These are phyloP conservation scores for Suillus lakei DNA, from an alignment of 768 basidiomycete species.

Conservation along the genomic window DNA sequence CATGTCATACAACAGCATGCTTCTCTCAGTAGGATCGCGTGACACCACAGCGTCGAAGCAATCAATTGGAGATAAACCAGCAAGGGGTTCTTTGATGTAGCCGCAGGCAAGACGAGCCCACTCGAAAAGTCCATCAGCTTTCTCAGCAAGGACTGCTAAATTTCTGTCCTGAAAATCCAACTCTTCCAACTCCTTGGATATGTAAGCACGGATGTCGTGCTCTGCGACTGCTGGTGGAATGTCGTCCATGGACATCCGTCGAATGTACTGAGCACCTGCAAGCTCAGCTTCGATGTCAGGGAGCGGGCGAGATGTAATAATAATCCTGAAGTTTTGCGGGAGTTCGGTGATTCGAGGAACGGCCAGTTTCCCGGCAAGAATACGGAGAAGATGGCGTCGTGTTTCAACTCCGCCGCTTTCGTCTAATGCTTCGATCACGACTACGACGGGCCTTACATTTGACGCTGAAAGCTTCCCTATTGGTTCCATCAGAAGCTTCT, in stretches of 20 bases:
- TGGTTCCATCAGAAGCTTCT: conserved; percentile 3
- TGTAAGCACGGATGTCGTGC: background rate
- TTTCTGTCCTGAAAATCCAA: background rate
- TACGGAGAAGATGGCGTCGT: conserved; percentile 2
- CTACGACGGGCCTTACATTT: conserved; percentile 15
- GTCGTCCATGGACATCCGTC: background rate
- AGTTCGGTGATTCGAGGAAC: background rate
- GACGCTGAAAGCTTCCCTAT: background rate
- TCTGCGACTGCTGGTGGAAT: background rate
- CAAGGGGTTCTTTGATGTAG: background rate
- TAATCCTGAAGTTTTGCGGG: conserved; percentile 12
- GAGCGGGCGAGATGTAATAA: conserved; percentile 13
- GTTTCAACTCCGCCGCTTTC: conserved; percentile 14
- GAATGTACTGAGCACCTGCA: background rate
- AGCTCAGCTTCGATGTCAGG: background rate
- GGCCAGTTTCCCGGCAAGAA: background rate
- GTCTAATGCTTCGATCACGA: conserved; percentile 31
- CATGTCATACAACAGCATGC: background rate
- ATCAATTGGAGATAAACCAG: background rate
- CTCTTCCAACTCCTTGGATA: conserved; percentile 1
- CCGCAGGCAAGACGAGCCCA: conserved; percentile 11
- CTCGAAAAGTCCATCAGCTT: conserved; percentile 7
- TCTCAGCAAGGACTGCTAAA: background rate
- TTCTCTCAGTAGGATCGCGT: background rate
- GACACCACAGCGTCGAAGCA: background rate